These are phyloP conservation scores for Penicillium sp. DNA, from an alignment of 2,329 filamentous ascomycete species.

Conservation along the genomic window DNA sequence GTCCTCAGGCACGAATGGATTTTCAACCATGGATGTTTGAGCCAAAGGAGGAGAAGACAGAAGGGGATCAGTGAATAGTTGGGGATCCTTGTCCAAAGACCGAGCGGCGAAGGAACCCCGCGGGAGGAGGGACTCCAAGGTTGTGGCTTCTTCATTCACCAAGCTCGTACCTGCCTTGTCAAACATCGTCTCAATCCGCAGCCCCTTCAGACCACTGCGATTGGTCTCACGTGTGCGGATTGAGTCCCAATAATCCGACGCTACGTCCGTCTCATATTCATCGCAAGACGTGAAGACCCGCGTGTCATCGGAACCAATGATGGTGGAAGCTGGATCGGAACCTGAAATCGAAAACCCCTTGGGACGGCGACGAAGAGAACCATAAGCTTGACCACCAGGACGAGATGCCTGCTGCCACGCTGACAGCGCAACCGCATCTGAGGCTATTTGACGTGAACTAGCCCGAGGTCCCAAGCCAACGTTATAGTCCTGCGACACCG, in stretches of 20 bases:
- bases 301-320: slow-evolving; percentile 62
- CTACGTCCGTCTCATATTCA: slow-evolving; percentile 61
- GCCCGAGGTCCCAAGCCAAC: slow-evolving; percentile 21
- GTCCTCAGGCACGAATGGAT: slow-evolving; percentile 25
- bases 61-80: slow-evolving; percentile 21
- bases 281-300: slow-evolving; percentile 58
- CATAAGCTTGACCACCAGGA: slow-evolving; percentile 21
- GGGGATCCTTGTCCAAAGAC: slow-evolving; percentile 23
- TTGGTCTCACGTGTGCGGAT: slow-evolving; percentile 59
- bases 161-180: slow-evolving; percentile 50
- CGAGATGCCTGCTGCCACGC: slow-evolving; percentile 27
- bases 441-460: slow-evolving; percentile 26
- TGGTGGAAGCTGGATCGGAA: slow-evolving; percentile 60
- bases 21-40: slow-evolving; percentile 18
- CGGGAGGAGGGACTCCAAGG: slow-evolving; percentile 51
- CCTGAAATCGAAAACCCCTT: slow-evolving; percentile 57
- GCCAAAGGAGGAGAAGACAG: slow-evolving; percentile 13
- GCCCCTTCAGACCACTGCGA: slow-evolving; percentile 54
- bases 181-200: slow-evolving; percentile 64
- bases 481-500: slow-evolving; percentile 28
- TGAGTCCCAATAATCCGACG: slow-evolving; percentile 65
- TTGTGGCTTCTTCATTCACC: slow-evolving; percentile 45
- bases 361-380: slow-evolving; percentile 39
- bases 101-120: slow-evolving; percentile 45
- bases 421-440: slow-evolving; percentile 31